Conservation (phyloP, 1,139 yeast genomes). For the Yamadazyma taylorii region DNA sequence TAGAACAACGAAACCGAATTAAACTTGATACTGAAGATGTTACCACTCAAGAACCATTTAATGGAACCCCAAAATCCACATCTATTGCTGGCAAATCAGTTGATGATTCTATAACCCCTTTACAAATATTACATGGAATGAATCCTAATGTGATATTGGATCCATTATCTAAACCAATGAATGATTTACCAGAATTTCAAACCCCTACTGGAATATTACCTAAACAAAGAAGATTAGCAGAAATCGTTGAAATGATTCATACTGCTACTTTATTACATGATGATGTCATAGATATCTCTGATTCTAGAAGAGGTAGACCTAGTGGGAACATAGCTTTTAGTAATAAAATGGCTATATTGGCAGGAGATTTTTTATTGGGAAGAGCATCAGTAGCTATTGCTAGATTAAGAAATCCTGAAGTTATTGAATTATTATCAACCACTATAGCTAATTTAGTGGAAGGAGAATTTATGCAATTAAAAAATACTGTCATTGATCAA, state of each 20-base stretch:
- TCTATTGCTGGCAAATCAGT: constrained; percentile 57
- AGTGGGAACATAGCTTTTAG: constrained; percentile 93
- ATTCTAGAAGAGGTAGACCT: constrained; percentile 85
- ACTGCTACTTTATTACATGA: constrained; percentile 96
- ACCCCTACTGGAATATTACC: constrained; percentile 74
- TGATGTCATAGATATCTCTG: constrained; percentile 94
- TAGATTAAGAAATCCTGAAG: constrained; percentile 92
- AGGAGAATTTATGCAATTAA: constrained; percentile 98
- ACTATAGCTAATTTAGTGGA: constrained; percentile 96
- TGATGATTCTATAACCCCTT: constrained; percentile 70
- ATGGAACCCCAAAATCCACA: constrained; percentile 49
- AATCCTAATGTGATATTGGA: constrained; percentile 78
- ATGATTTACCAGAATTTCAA: constrained; percentile 64
- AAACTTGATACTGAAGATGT: constrained; percentile 63
- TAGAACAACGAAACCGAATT: constrained; percentile 63
- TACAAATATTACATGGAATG: constrained; percentile 81
- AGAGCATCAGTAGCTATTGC: constrained; percentile 97
- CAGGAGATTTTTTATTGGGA: constrained; percentile 93
- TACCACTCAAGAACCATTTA: constrained; percentile 58
- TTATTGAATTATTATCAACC: constrained; percentile 89
- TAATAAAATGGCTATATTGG: constrained; percentile 95
- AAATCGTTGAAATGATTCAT: constrained; percentile 97
- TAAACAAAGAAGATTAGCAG: constrained; percentile 92
- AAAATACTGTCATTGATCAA: constrained; percentile 69
- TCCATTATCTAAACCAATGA: constrained; percentile 83